Evolutionary conservation across 768 basidiomycete genomes (phyloP).

Genomic region (Suillus spraguei): DNA sequence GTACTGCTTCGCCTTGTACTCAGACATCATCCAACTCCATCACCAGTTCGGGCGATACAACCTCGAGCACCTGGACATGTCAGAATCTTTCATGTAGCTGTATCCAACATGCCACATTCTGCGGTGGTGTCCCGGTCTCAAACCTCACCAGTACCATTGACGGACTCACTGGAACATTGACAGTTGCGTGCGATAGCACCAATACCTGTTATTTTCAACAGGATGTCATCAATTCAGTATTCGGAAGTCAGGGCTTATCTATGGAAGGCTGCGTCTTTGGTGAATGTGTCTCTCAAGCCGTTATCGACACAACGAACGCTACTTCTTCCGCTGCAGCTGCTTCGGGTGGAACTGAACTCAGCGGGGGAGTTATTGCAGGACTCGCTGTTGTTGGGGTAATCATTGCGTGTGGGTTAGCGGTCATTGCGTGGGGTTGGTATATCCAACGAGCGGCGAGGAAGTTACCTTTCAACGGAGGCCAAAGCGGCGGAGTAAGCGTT

Average conservation of each 20-base stretch:
- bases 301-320: constrained; percentile 60
- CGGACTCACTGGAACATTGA: constrained; percentile 61
- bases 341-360: constrained; percentile 48
- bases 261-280: constrained; percentile 80
- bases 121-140: constrained; percentile 51
- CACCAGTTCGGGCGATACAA: constrained; percentile 34
- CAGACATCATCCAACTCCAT: constrained; percentile 52
- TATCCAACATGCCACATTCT: constrained; percentile 69
- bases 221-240: constrained; percentile 59
- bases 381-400: constrained; percentile 81
- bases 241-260: constrained; percentile 73
- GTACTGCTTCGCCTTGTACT: constrained; percentile 67
- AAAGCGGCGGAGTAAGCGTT: constrained; percentile 58
- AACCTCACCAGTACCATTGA: constrained; percentile 69
- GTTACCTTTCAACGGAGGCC: constrained; percentile 38
- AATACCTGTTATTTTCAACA: constrained; percentile 82
- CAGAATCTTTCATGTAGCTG: constrained; percentile 77
- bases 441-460: constrained; percentile 64
- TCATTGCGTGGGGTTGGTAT: constrained; percentile 65
- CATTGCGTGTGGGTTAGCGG: constrained; percentile 53
- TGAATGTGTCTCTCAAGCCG: constrained; percentile 84
- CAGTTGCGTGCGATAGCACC: constrained; percentile 65
- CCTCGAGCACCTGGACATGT: constrained; percentile 66
- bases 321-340: constrained; percentile 33
- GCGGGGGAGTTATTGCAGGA: constrained; percentile 88